phyloP scores from a whole-genome alignment of 2,329 filamentous ascomycete species.

The Colletotrichum sp. region DNA sequence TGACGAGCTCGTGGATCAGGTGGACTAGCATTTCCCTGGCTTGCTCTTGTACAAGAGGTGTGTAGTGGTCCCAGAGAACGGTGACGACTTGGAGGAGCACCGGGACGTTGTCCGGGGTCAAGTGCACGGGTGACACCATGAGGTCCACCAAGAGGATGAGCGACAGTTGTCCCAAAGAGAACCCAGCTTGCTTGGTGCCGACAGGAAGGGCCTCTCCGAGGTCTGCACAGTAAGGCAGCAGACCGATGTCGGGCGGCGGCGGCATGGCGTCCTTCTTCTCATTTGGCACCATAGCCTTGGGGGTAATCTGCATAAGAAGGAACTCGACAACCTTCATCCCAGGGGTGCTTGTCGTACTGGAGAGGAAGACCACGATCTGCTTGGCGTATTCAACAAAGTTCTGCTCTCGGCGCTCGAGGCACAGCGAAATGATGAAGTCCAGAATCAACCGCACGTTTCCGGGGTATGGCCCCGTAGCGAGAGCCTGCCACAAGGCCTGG shows the following conservation, averaged over 20 bases:
- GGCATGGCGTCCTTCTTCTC: slow-evolving; percentile 76
- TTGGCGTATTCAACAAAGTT: slow-evolving; percentile 99
- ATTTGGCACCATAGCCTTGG: slow-evolving; percentile 95
- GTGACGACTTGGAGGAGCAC: slow-evolving; percentile 89
- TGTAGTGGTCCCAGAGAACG: slow-evolving; percentile 98
- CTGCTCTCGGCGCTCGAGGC: slow-evolving; percentile 91
- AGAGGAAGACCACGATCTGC: slow-evolving; percentile 96
- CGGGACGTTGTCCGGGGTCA: slow-evolving; percentile 80
- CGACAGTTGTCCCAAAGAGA: slow-evolving; percentile 91
- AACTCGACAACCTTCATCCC: slow-evolving; percentile 95
- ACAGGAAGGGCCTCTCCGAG: slow-evolving; percentile 79
- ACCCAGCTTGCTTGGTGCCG: slow-evolving; percentile 89
- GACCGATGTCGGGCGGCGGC: slow-evolving; percentile 74
- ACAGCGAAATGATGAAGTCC: slow-evolving; percentile 95
- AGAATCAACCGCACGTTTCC: slow-evolving; percentile 94
- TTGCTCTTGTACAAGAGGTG: slow-evolving; percentile 92
- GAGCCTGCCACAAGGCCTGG: slow-evolving; percentile 94
- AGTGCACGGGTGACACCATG: slow-evolving; percentile 88
- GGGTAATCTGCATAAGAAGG: slow-evolving; percentile 85
- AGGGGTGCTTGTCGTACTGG: slow-evolving; percentile 74
- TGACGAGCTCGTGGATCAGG: slow-evolving; percentile 93
- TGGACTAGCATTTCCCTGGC: slow-evolving; percentile 98
- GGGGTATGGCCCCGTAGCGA: slow-evolving; percentile 89
- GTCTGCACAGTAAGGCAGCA: slow-evolving; percentile 89
- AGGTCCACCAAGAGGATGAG: slow-evolving; percentile 94